Evolutionary conservation across 2,329 filamentous ascomycete genomes (phyloP).

Genomic region (Fusarium secorum): DNA sequence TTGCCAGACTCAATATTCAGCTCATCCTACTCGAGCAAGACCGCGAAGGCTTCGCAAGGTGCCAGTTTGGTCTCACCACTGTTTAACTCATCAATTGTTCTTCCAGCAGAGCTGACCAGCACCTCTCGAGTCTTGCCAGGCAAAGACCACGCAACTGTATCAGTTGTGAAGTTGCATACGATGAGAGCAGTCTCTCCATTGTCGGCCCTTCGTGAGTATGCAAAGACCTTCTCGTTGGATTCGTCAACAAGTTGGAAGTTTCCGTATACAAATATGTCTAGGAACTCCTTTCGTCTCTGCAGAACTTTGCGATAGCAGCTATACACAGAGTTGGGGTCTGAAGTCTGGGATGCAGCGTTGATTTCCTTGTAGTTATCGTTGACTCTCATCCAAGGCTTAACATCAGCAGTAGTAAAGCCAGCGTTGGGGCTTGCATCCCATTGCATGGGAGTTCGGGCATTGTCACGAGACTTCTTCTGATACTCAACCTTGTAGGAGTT

Average conservation of each 20-base stretch:
- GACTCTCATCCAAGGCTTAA: conserved; percentile 73
- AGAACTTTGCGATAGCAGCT: conserved; percentile 69
- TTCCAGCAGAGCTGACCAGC: conserved; percentile 46
- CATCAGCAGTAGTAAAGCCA: conserved; percentile 66
- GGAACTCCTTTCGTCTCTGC: conserved; percentile 65
- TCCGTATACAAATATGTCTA: conserved; percentile 73
- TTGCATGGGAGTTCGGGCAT: conserved; percentile 75
- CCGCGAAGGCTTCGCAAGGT: conserved; percentile 49
- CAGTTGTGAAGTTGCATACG: conserved; percentile 50
- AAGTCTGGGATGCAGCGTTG: conserved; percentile 66
- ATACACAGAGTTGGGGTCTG: conserved; percentile 60
- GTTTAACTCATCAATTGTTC: conserved; percentile 41
- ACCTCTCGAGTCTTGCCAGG: conserved; percentile 44
- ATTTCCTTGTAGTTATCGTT: conserved; percentile 68
- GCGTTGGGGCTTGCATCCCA: conserved; percentile 69
- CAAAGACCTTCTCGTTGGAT: conserved; percentile 48
- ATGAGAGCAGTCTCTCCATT: conserved; percentile 47
- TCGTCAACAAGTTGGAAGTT: conserved; percentile 54
- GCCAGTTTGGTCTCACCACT: conserved; percentile 43
- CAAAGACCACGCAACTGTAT: conserved; percentile 45
- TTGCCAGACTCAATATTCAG: not conserved
- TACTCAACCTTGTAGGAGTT: conserved; percentile 54
- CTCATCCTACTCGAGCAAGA: conserved; percentile 41
- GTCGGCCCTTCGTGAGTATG: conserved; percentile 47
- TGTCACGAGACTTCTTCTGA: conserved; percentile 70